Evolutionary conservation across 148 eudicot genomes (phyloP), one percentile per base, ranked within the genome.

Genomic region (Pharnaceum exiguum): DNA sequence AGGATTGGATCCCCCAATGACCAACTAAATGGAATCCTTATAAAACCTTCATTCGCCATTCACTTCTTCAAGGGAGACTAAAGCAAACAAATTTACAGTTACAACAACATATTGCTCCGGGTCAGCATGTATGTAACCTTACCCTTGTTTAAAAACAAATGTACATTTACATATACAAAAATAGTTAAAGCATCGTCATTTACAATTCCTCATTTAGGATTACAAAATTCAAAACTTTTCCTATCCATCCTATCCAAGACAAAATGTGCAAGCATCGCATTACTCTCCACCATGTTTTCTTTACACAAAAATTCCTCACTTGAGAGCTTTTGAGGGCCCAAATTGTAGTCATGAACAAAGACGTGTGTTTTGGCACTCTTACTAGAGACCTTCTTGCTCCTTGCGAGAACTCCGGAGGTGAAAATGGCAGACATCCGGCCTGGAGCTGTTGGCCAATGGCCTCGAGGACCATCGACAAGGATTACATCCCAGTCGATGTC

Each of bases 401-500:
- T 63, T 3, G 74, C 63, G 10, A 71, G 48, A 31, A 71, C 75
- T 5, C 63, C 46, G 2, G 75, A 55, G 1, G 75, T 71, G 60
- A 49, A 71, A 25, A 71, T 71, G 0, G 75, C 45, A 7, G 75
- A 57, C 75, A 71, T 71, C 50, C 75, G 32, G 37, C 75, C 75
- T 2, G 75, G 75, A 40, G 62, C 62, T 2, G 56, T 46, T 2
- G 57, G 48, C 69, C 63, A 63, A 11, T 71, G 63, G 1, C 66
- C 66, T 4, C 66, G 31, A 1, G 71, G 71, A 10, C 75, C 70
- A 27, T 71, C 75, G 16, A 65, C 56, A 0, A 59, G 66, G 9
- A 66, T 72, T 18, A 67, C 71, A 17, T 68, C 75, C 76, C 80
- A 76, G 3, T 59, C 66, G 1, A 76, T 38, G 26, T 66, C 76